Conservation (phyloP, 352 stramenopile species). For the Globisporangium sylvaticum region DNA sequence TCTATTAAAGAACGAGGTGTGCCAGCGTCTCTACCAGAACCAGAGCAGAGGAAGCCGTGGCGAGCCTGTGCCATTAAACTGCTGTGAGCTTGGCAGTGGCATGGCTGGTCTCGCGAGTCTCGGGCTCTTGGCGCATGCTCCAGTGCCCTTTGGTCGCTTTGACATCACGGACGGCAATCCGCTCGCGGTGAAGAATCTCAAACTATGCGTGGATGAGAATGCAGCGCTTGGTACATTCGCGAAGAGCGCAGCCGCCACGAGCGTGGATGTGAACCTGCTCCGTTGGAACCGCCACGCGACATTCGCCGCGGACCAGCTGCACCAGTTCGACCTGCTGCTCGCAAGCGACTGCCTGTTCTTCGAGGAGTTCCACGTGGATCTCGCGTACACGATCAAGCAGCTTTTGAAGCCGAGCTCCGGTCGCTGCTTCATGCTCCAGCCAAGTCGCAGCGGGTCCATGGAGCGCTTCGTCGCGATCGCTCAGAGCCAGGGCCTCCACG, state of each 20-base stretch:
- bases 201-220: constrained; percentile 61
- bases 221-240: constrained; percentile 19
- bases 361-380: constrained; percentile 79
- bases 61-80: constrained; percentile 24
- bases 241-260: background rate
- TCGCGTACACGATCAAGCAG: constrained; percentile 59
- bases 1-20: constrained; percentile 42
- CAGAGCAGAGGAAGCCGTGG: background rate
- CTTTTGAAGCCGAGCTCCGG: constrained; percentile 41
- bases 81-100: constrained; percentile 69
- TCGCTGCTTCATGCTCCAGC: constrained; percentile 69
- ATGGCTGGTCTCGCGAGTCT: constrained; percentile 76
- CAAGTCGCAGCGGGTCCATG: constrained; percentile 69
- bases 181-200: constrained; percentile 60
- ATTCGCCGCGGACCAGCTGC: constrained; percentile 23
- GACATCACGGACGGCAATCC: constrained; percentile 79
- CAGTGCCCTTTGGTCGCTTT: constrained; percentile 34
- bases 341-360: constrained; percentile 88
- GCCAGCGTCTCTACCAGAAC: constrained; percentile 22
- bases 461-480: constrained; percentile 65
- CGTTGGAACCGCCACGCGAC: constrained; percentile 54
- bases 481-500: constrained; percentile 27
- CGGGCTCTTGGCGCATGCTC: constrained; percentile 49
- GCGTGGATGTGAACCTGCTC: constrained; percentile 42
- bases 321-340: constrained; percentile 77